These are phyloP conservation scores for Sporobolus alterniflorus DNA, from an alignment of 202 grass and related monocot genomes.

Conservation along the genomic window DNA sequence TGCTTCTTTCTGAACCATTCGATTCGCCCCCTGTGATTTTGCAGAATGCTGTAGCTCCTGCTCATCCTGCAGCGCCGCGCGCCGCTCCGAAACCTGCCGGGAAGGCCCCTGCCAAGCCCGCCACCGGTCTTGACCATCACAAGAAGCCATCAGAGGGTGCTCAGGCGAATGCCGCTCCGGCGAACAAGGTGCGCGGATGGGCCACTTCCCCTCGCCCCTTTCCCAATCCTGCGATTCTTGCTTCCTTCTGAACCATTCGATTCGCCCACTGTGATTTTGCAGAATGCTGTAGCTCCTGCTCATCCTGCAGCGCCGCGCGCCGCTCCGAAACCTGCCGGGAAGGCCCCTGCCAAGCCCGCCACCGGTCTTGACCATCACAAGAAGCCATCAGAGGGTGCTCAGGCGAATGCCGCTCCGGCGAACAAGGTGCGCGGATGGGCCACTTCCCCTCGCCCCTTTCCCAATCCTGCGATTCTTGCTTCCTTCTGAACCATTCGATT, in stretches of 20 bases:
- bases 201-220: neutral
- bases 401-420: conserved; percentile 40
- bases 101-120: conserved; percentile 44
- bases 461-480: neutral
- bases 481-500: neutral
- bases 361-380: conserved; percentile 2
- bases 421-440: conserved; percentile 16
- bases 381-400: conserved; percentile 19
- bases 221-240: neutral
- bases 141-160: conserved; percentile 9
- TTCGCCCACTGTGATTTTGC: neutral
- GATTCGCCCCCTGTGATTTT: neutral
- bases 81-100: conserved; percentile 34
- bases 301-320: conserved; percentile 5
- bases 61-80: conserved; percentile 3
- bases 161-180: conserved; percentile 38
- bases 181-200: conserved; percentile 47
- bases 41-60: conserved; percentile 49
- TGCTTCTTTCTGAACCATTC: neutral
- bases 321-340: conserved; percentile 40
- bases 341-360: conserved; percentile 37
- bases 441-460: neutral
- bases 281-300: conserved; percentile 47
- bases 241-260: neutral
- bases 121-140: conserved; percentile 5